Percentiles rank a stretch among this genome's conserved stretches.
Evolutionary conservation across 2,329 filamentous ascomycete species (phyloP).

Genomic region (Trichophyton simii): DNA sequence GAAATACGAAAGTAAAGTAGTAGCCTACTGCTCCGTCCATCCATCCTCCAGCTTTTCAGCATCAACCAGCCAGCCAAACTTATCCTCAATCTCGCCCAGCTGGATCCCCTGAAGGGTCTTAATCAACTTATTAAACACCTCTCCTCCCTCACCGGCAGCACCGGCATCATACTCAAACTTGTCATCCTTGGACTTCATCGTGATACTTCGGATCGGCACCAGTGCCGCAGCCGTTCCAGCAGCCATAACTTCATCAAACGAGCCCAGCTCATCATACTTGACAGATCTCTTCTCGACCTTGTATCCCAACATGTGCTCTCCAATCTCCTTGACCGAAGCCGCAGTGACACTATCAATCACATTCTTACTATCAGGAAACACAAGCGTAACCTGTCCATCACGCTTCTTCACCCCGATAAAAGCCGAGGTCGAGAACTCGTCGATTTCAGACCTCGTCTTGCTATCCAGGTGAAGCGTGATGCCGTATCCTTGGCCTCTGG

Average conservation of each 20-base stretch:
- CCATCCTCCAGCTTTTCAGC: conserved; percentile 25
- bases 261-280: conserved; percentile 47
- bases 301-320: conserved; percentile 60
- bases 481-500: conserved; percentile 66
- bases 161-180: conserved; percentile 43
- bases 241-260: conserved; percentile 71
- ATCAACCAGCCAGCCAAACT: conserved; percentile 55
- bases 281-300: conserved; percentile 61
- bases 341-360: conserved; percentile 82
- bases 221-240: conserved; percentile 84
- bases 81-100: conserved; percentile 63
- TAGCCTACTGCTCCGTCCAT: conserved; percentile 16
- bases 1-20: not conserved
- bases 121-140: conserved; percentile 59
- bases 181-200: conserved; percentile 48
- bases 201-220: conserved; percentile 85
- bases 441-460: conserved; percentile 67
- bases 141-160: conserved; percentile 40
- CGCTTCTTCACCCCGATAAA: conserved; percentile 67
- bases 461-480: conserved; percentile 92
- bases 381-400: conserved; percentile 50
- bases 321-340: conserved; percentile 65
- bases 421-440: conserved; percentile 90
- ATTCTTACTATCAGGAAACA: conserved; percentile 76
- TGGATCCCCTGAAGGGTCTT: conserved; percentile 74